Percentiles rank a stretch among this genome's conserved stretches.
Evolutionary conservation across 2,329 filamentous ascomycete genomes (phyloP).

Genomic region (Calycina marina): DNA sequence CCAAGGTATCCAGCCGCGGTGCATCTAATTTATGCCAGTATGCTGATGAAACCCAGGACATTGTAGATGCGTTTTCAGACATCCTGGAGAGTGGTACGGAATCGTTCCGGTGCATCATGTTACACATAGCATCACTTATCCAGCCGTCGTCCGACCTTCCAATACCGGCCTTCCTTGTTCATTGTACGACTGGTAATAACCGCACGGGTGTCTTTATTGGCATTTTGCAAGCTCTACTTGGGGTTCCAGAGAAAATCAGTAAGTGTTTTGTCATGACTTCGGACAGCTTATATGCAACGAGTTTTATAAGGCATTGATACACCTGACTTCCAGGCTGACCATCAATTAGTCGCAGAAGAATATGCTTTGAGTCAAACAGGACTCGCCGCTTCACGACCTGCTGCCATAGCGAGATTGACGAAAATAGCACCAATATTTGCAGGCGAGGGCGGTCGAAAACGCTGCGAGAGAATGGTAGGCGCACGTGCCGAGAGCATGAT

Average conservation of each 20-base stretch:
- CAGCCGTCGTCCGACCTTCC: constrained; percentile 28
- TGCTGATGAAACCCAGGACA: constrained; percentile 39
- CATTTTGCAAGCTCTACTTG: constrained; percentile 46
- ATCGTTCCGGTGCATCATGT: constrained; percentile 36
- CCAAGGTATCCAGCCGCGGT: constrained; percentile 23
- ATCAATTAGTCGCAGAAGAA: constrained; percentile 43
- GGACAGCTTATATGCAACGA: too few species aligned
- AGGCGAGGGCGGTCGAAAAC: neutral
- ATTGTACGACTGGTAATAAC: constrained; percentile 68
- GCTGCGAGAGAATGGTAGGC: constrained; percentile 14
- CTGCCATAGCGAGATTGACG: constrained; percentile 26
- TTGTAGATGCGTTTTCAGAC: constrained; percentile 45
- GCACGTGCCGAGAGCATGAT: constrained; percentile 15
- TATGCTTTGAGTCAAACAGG: constrained; percentile 53
- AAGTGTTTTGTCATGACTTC: neutral
- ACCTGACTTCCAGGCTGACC: constrained; percentile 9
- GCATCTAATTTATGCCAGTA: neutral
- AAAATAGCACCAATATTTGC: constrained; percentile 11
- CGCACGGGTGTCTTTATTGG: constrained; percentile 57
- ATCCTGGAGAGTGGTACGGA: constrained; percentile 38
- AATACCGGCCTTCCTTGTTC: constrained; percentile 31
- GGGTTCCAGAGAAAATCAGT: constrained; percentile 28
- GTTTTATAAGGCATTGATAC: too few species aligned
- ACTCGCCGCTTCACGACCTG: constrained; percentile 33
- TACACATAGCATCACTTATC: constrained; percentile 19